Evolutionary conservation across 2,329 filamentous ascomycete species (phyloP).

Genomic region (Monilinia fructigena): DNA sequence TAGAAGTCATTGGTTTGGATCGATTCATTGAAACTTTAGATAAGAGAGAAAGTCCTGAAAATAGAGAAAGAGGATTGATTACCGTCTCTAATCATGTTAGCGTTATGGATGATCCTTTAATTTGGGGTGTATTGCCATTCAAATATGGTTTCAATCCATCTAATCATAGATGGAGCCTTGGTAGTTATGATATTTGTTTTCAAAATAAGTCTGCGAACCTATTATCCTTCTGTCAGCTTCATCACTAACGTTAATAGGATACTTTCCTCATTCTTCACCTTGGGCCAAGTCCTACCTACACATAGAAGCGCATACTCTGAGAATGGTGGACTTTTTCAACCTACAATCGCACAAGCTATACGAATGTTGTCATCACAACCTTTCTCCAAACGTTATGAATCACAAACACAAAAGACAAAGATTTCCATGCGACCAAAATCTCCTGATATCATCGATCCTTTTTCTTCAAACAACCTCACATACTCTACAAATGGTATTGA

Average conservation of each 20-base stretch:
- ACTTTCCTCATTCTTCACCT: slow-evolving; percentile 75
- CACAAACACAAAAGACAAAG: neutral
- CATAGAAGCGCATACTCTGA: slow-evolving; percentile 73
- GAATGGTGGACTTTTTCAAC: slow-evolving; percentile 83
- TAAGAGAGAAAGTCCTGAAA: slow-evolving; percentile 62
- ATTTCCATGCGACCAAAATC: slow-evolving; percentile 25
- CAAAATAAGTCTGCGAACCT: slow-evolving; percentile 66
- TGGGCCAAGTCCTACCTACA: slow-evolving; percentile 87
- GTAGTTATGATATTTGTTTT: slow-evolving; percentile 94
- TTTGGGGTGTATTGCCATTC: slow-evolving; percentile 86
- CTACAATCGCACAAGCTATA: slow-evolving; percentile 82
- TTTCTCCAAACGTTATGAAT: slow-evolving; percentile 40
- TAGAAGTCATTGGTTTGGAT: slow-evolving; percentile 75
- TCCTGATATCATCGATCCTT: slow-evolving; percentile 51
- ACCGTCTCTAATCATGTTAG: slow-evolving; percentile 90
- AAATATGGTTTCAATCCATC: slow-evolving; percentile 68
- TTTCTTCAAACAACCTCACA: slow-evolving; percentile 47
- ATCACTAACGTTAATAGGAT: slow-evolving; percentile 48
- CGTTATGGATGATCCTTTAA: slow-evolving; percentile 86
- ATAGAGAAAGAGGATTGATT: slow-evolving; percentile 72
- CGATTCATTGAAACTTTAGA: slow-evolving; percentile 75
- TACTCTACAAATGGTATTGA: slow-evolving; percentile 69
- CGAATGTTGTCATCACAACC: slow-evolving; percentile 69
- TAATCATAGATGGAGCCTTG: slow-evolving; percentile 84
- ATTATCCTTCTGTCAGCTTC: neutral